Conservation (phyloP, 148 eudicot species). For the Persicaria tinctoria region DNA sequence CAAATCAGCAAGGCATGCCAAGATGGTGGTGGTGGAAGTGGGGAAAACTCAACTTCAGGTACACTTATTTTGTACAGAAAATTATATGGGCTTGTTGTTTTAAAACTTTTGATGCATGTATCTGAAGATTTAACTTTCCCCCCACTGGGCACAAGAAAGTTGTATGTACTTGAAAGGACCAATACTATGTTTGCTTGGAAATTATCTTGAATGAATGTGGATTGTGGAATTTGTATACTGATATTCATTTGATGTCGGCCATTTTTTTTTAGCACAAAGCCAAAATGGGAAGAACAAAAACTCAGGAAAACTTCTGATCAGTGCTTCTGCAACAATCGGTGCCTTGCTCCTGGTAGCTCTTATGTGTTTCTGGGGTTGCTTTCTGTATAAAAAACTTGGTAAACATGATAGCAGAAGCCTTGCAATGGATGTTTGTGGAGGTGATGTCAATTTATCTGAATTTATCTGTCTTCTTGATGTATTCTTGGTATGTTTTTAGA, state of each 20-base stretch:
- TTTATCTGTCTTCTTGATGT: neutral
- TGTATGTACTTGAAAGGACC: neutral
- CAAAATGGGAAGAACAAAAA: slow-evolving; percentile 49
- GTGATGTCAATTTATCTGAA: slow-evolving; percentile 24
- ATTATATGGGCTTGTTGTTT: neutral
- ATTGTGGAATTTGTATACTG: neutral
- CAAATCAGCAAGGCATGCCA: slow-evolving; percentile 55
- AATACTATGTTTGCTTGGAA: neutral
- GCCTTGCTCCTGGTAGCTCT: slow-evolving; percentile 91
- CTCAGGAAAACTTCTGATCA: slow-evolving; percentile 76
- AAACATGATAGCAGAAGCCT: slow-evolving; percentile 72
- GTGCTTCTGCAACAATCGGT: slow-evolving; percentile 94
- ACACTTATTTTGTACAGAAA: slow-evolving; percentile 19
- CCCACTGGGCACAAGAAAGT: neutral
- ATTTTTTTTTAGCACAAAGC: slow-evolving; percentile 25
- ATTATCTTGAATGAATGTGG: neutral
- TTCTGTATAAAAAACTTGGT: slow-evolving; percentile 87
- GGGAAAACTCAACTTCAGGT: slow-evolving; percentile 26
- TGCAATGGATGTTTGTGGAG: slow-evolving; percentile 83
- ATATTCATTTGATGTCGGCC: slow-evolving; percentile 4
- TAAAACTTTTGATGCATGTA: neutral
- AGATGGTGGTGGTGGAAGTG: slow-evolving; percentile 36
- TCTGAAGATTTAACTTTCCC: too few relatives aligned
- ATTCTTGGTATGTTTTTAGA: neutral
- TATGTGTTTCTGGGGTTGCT: slow-evolving; percentile 99